A percentile compares a stretch with the other conserved stretches of the same genome.
phyloP scores from a whole-genome alignment of 768 basidiomycete genomes.

The Tylopilus sp. region DNA sequence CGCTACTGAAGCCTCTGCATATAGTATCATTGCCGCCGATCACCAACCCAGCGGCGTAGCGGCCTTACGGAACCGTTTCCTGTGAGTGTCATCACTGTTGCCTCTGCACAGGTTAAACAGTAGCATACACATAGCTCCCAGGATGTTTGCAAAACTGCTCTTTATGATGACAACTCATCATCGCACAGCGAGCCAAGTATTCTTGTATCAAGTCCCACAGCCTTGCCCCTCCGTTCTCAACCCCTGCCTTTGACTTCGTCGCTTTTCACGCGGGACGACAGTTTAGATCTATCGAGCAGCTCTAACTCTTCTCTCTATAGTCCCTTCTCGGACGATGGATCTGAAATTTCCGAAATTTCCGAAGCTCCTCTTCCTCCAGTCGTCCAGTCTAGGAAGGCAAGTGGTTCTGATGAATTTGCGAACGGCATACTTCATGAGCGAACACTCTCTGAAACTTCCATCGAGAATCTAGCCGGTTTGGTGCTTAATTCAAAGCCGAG shows the following conservation, averaged over 20 bases:
- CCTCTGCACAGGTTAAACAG: not conserved
- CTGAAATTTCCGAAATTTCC: slow-evolving; percentile 24
- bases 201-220: slow-evolving; percentile 21
- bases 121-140: slow-evolving; percentile 8
- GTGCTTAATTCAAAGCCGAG: slow-evolving; percentile 16
- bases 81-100: slow-evolving; percentile 10
- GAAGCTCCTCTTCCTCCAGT: slow-evolving; percentile 12
- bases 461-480: slow-evolving; percentile 12
- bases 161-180: slow-evolving; percentile 11
- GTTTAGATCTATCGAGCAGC: slow-evolving; percentile 15
- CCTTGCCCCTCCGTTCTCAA: slow-evolving; percentile 17
- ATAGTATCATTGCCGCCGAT: not conserved
- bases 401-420: slow-evolving; percentile 1
- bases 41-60: slow-evolving; percentile 31
- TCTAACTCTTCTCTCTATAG: slow-evolving; percentile 23
- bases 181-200: slow-evolving; percentile 25
- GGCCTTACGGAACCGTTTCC: slow-evolving; percentile 35
- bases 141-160: slow-evolving; percentile 20
- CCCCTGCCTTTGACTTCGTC: slow-evolving; percentile 10
- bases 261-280: slow-evolving; percentile 23
- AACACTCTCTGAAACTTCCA: slow-evolving; percentile 22
- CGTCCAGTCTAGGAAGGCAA: slow-evolving; percentile 5
- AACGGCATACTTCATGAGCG: slow-evolving; percentile 7
- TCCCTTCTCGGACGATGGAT: slow-evolving; percentile 32
- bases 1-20: not conserved